phyloP scores from a whole-genome alignment of 164 flowering plant species.

The Vitis rupestris region DNA sequence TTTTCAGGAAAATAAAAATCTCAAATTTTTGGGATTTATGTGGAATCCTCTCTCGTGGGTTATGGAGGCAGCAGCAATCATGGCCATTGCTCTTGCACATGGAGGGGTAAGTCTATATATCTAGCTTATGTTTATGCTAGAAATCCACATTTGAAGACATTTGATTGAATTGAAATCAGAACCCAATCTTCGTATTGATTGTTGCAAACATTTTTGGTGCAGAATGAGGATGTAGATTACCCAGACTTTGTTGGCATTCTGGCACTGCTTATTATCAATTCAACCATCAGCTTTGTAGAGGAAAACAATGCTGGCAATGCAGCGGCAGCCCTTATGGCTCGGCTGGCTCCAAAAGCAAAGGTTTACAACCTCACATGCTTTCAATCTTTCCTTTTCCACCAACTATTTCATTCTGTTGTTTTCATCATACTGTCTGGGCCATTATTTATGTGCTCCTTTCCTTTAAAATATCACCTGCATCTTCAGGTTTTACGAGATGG shows the following conservation, averaged over 20 bases:
- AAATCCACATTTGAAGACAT: neutral
- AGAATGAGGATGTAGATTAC: neutral
- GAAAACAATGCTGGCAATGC: conserved; percentile 2
- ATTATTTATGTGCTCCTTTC: neutral
- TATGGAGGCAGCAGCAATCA: neutral
- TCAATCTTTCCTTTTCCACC: neutral
- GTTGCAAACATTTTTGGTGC: neutral
- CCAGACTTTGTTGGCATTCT: neutral
- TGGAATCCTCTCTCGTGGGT: neutral
- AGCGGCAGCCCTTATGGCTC: neutral
- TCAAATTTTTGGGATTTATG: conserved; percentile 1
- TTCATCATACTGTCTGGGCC: neutral
- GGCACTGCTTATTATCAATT: neutral
- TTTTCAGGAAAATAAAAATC: neutral
- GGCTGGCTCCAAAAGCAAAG: conserved; percentile 4
- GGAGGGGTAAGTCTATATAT: neutral
- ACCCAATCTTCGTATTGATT: neutral
- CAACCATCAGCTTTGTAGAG: neutral
- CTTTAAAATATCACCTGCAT: neutral
- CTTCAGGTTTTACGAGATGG: conserved; percentile 1
- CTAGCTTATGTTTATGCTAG: neutral
- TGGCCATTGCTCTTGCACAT: neutral
- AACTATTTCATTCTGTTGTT: neutral
- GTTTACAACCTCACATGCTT: neutral
- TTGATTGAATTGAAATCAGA: neutral